A percentile compares a stretch with the other conserved stretches of the same genome.
Evolutionary conservation across 371 early-diverging fungal species (phyloP).

Genomic region (Apophysomyces elegans): DNA sequence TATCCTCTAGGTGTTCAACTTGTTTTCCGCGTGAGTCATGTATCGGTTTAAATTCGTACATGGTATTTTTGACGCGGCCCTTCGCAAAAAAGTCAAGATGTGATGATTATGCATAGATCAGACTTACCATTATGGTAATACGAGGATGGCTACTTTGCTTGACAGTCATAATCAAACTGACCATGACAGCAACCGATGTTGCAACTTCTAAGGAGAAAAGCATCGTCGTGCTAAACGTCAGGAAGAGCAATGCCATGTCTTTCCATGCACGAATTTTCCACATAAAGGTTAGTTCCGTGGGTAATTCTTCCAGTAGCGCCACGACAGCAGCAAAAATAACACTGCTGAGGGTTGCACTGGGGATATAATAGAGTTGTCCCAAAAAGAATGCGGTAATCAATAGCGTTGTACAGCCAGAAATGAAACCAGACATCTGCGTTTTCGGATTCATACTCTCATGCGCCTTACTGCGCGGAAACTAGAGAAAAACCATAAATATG

Average conservation of each 20-base stretch:
- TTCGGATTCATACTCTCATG: constrained; percentile 83
- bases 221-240: constrained; percentile 80
- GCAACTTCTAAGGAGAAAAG: constrained; percentile 85
- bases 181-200: constrained; percentile 78
- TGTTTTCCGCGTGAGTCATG: constrained; percentile 51
- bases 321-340: constrained; percentile 84
- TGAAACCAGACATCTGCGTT: constrained; percentile 83
- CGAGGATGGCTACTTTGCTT: constrained; percentile 81
- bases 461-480: constrained; percentile 80
- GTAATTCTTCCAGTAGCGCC: constrained; percentile 75
- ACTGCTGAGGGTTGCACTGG: constrained; percentile 77
- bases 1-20: constrained; percentile 71
- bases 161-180: constrained; percentile 85
- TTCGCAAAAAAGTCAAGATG: constrained; percentile 6
- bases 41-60: constrained; percentile 42
- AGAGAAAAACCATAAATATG: constrained; percentile 4
- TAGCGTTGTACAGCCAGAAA: constrained; percentile 70
- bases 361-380: constrained; percentile 81
- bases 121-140: constrained; percentile 68
- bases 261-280: constrained; percentile 79
- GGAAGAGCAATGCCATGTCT: constrained; percentile 74
- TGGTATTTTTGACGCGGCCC: constrained; percentile 30
- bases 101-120: neutral
- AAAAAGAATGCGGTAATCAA: constrained; percentile 70
- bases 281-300: constrained; percentile 80